Percentiles rank a stretch among this genome's conserved stretches.
phyloP scores from a whole-genome alignment of 352 stramenopile genomes.

The Pythium brassicae region DNA sequence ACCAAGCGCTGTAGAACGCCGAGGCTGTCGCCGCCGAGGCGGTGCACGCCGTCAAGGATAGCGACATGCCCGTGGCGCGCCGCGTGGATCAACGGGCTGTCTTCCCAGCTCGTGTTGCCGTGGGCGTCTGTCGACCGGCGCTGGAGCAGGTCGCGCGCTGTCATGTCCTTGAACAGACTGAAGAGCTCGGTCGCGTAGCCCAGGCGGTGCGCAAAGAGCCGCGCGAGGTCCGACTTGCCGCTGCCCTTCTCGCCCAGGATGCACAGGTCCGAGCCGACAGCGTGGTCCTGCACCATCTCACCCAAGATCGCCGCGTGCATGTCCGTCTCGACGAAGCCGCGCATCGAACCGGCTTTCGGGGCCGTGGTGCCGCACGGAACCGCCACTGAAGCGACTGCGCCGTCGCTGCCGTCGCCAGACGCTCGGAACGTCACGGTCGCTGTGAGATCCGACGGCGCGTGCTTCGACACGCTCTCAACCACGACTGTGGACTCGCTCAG shows the following conservation, averaged over 20 bases:
- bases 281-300: slow-evolving; percentile 80
- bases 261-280: slow-evolving; percentile 70
- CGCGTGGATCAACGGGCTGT: slow-evolving; percentile 89
- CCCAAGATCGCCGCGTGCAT: slow-evolving; percentile 42
- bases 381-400: slow-evolving; percentile 22
- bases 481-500: slow-evolving; percentile 26
- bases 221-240: slow-evolving; percentile 73
- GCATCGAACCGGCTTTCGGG: slow-evolving; percentile 20
- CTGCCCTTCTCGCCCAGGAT: slow-evolving; percentile 79
- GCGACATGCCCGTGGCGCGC: slow-evolving; percentile 78
- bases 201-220: slow-evolving; percentile 62
- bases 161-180: slow-evolving; percentile 93
- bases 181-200: slow-evolving; percentile 89
- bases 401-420: neutral
- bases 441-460: slow-evolving; percentile 10
- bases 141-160: slow-evolving; percentile 89
- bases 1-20: slow-evolving; percentile 84
- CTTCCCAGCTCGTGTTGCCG: slow-evolving; percentile 90
- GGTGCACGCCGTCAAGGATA: slow-evolving; percentile 93
- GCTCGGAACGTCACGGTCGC: slow-evolving; percentile 22
- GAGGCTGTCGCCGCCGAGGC: slow-evolving; percentile 88
- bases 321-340: slow-evolving; percentile 58
- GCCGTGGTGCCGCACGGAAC: slow-evolving; percentile 33
- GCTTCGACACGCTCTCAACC: slow-evolving; percentile 32
- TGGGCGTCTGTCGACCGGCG: slow-evolving; percentile 78